Base-by-base conservation (phyloP, 352 stramenopile species). In the Pythium scleroteichum region DNA sequence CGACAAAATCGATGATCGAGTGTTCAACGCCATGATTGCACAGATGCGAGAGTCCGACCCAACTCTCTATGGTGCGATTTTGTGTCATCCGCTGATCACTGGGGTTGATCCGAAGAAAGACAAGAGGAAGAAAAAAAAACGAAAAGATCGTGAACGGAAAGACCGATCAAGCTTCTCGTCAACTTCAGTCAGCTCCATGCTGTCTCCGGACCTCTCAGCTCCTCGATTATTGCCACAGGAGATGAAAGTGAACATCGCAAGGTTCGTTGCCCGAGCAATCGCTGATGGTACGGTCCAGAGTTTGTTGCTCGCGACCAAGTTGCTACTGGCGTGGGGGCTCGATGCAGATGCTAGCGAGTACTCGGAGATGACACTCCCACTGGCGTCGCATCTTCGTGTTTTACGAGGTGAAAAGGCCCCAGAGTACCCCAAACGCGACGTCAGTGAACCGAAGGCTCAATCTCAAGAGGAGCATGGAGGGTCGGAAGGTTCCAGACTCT, bases 71-170 rank as follows among this genome's bases (percentile, higher is more conserved):
- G 85, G 84, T 4, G 86, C 88, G 7, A 88, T 95, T 22, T 41
- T 96, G 53, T 94, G 85, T 42, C 85, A 96, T 29, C 86, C 86
- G 17, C 74, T 96, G 27, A 59, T 96, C 16, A 87, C 85, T 16
- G 88, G 85, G 4, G 71, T 87, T 42, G 86, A 92, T 27, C 73
- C 76, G 3, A 90, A 83, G 64, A 88, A 84, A 42, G 83, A 95
- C 58, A 90, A 91, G 62, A 79, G 85, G 33, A 89, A 91, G 64
- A 91, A 92, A 53, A 94, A 93, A 70, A 91, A 88, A 56, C 72
- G 85, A 19, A 92, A 94, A 67, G 87, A 93, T 19, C 65, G 84
- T 26, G 79, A 91, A n/a, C 76, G 66, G 26, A 92, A 91, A 60
- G 80, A 92, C 14, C 91, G 88, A 39, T 51, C 44, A 33, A 65